Conservation (phyloP, 257 asterid species). For the Plectranthus barbatus region DNA sequence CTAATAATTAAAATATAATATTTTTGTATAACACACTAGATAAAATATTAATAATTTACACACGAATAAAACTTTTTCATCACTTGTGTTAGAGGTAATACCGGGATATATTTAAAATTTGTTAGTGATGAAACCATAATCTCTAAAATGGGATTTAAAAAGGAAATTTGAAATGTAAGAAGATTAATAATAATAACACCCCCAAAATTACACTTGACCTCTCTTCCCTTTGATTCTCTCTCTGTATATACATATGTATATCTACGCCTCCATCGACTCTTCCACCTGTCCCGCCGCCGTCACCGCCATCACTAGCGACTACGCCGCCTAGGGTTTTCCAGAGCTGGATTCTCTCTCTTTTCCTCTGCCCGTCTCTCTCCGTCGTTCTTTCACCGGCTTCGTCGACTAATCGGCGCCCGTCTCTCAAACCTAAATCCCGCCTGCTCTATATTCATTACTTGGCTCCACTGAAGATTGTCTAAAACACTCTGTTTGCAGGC, state of each 20-base stretch:
- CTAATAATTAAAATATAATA: too few relatives aligned
- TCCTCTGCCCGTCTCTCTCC: conserved; percentile 26
- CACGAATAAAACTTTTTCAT: too few relatives aligned
- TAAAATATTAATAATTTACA: too few relatives aligned
- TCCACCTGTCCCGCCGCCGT: conserved; percentile 30
- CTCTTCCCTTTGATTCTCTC: conserved; percentile 27
- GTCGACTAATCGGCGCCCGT: conserved; percentile 44
- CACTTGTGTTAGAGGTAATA: too few relatives aligned
- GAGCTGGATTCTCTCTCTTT: conserved; percentile 55
- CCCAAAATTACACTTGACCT: conserved; percentile 24
- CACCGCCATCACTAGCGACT: conserved; percentile 30
- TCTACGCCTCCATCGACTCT: conserved; percentile 45
- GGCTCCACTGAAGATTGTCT: conserved; percentile 5
- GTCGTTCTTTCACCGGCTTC: conserved; percentile 56
- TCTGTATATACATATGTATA: conserved; percentile 21
- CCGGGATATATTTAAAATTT: too few relatives aligned
- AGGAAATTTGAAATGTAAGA: not conserved
- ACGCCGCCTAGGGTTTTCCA: conserved; percentile 18
- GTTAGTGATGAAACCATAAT: too few relatives aligned
- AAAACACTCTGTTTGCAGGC: not conserved
- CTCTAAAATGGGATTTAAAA: not conserved
- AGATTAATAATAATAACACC: conserved; percentile 14
- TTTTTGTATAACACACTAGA: too few relatives aligned
- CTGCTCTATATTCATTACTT: conserved; percentile 14
- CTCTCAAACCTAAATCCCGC: conserved; percentile 17